These are phyloP conservation scores for Phaeosphaeriaceae sp. DNA, from an alignment of 2,329 filamentous ascomycete species.

Conservation along the genomic window DNA sequence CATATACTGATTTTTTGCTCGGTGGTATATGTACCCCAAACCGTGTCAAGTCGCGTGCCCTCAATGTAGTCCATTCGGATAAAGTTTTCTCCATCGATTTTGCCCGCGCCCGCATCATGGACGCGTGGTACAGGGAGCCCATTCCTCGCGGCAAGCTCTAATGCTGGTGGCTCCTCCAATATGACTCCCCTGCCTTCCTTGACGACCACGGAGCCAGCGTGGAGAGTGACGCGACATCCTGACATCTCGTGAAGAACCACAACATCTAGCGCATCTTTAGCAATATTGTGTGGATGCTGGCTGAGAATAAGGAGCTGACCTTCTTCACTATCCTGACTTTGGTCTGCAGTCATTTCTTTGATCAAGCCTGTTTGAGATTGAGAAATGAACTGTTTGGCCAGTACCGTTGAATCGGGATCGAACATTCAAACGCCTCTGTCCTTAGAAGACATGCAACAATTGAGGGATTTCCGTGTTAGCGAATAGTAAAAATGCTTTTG, in stretches of 20 bases:
- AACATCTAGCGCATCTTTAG: not conserved
- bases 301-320: not conserved
- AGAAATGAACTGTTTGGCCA: too few species aligned
- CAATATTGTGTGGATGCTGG: not conserved
- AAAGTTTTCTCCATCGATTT: constrained; percentile 2
- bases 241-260: constrained; percentile 8
- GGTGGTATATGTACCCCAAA: constrained; percentile 11
- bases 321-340: not conserved
- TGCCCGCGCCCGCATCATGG: not conserved
- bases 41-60: constrained; percentile 8
- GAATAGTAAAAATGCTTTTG: too few species aligned
- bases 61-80: constrained; percentile 18
- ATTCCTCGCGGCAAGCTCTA: constrained; percentile 6
- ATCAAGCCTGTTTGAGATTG: not conserved
- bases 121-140: constrained; percentile 11
- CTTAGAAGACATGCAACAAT: too few species aligned
- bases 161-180: constrained; percentile 2
- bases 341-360: not conserved
- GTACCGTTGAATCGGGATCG: too few species aligned
- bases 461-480: too few species aligned
- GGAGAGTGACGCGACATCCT: constrained; percentile 1
- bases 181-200: constrained; percentile 10
- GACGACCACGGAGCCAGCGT: constrained; percentile 6
- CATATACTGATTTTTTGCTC: constrained; percentile 12
- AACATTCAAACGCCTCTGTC: too few species aligned